These are phyloP conservation scores for Penicillium sp. DNA, from an alignment of 2,329 filamentous ascomycete species.

Conservation along the genomic window DNA sequence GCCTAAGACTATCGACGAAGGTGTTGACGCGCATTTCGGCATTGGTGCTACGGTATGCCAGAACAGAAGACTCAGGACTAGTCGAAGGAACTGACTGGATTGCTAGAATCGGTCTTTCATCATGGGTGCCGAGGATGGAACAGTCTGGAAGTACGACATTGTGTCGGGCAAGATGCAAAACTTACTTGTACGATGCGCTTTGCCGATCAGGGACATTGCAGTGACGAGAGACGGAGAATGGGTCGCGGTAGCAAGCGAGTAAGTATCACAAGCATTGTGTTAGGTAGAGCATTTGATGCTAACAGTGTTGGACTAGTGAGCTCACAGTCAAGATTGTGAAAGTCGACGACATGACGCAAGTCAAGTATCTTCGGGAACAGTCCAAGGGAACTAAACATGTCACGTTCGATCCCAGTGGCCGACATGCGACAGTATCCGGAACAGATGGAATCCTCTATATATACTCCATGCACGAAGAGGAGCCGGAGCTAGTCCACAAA, in stretches of 20 bases:
- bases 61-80: background rate
- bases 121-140: slow-evolving; percentile 88
- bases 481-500: slow-evolving; percentile 77
- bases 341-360: slow-evolving; percentile 70
- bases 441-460: slow-evolving; percentile 87
- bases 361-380: slow-evolving; percentile 80
- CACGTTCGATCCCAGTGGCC: slow-evolving; percentile 77
- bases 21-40: slow-evolving; percentile 78
- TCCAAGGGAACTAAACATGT: slow-evolving; percentile 86
- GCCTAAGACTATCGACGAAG: slow-evolving; percentile 87
- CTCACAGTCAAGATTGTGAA: slow-evolving; percentile 86
- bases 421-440: slow-evolving; percentile 74
- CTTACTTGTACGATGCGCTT: slow-evolving; percentile 76
- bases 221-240: slow-evolving; percentile 78
- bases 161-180: slow-evolving; percentile 67
- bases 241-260: slow-evolving; percentile 95
- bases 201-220: slow-evolving; percentile 82
- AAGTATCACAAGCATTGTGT: slow-evolving; percentile 25
- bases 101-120: slow-evolving; percentile 74
- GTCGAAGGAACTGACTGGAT: slow-evolving; percentile 4
- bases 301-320: slow-evolving; percentile 54
- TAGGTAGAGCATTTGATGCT: background rate
- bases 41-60: slow-evolving; percentile 65
- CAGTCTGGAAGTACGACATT: slow-evolving; percentile 90
- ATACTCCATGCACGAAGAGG: slow-evolving; percentile 74